Evolutionary conservation across 139 green algal species (phyloP), one percentile per base, ranked within the genome.

Genomic region (Pleodorina starrii): DNA sequence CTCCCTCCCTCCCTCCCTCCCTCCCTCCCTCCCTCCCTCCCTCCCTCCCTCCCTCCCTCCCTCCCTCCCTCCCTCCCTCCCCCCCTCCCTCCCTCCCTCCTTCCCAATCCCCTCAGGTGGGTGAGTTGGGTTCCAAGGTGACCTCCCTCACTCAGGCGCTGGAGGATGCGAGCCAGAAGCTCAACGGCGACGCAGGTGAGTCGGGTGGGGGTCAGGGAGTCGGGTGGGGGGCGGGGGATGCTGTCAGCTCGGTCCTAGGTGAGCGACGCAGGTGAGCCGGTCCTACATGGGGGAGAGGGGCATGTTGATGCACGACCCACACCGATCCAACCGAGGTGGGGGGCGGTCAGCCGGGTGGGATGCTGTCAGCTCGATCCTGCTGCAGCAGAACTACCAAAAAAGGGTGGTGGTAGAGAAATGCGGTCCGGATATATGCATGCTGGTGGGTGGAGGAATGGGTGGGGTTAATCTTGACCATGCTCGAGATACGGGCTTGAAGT

Each of bases 101-200:
- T 12, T 25, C 29, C 7, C 54, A 21, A 12, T 66, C 32, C 73
- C 40, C 0, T 29, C 57, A 86, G 79, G 79, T 86, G 0, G 27
- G 40, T 14, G 79, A 75, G 57, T 57, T 86, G 23, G 46, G 32
- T 21, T 36, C 38, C 25, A 86, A 86, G 79, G 42, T 88, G 19
- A 32, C 66, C 9, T 9, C 32, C 2, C 44, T 69, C 7, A 54
- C 19, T 0, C 7, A 69, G 60, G 43, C 50, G 63, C 82, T 88
- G 19, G 32, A 14, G 60, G 44, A 79, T 32, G 66, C 44, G 10
- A 68, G 63, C 29, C 27, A 66, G 42, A 77, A 63, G 59, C 80
- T 87, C 17, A 60, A 23, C 54, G n/a, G 54, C 19, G 78, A 84
- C 76, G 57, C 76, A 29, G 76, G 76, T 84, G 51, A 11, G 76